Evolutionary conservation across 371 early-diverging fungal genomes (phyloP).

Genomic region (Amoeboaphelidium protococcarum): DNA sequence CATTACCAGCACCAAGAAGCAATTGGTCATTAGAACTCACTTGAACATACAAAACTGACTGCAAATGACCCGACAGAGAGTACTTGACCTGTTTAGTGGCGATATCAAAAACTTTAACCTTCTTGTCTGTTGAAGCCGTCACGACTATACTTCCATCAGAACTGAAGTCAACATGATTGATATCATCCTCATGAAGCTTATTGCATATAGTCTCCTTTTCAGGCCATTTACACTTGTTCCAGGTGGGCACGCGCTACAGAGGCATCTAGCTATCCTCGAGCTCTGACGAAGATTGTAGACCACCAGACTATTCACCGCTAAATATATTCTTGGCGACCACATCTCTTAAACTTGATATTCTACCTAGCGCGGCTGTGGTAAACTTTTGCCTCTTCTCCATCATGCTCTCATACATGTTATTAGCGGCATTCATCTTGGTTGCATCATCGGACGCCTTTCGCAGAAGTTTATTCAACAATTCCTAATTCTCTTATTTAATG

Average conservation of each 20-base stretch:
- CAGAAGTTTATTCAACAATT: conserved; percentile 68
- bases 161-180: conserved; percentile 48
- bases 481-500: conserved; percentile 40
- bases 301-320: no score
- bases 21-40: conserved; percentile 50
- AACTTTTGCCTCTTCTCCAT: not conserved
- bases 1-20: conserved; percentile 62
- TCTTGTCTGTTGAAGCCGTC: conserved; percentile 63
- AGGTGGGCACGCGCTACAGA: no score
- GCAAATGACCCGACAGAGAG: conserved; percentile 53
- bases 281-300: no score
- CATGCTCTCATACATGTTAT: conserved; percentile 19
- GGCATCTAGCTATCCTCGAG: no score
- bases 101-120: conserved; percentile 49
- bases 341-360: not conserved
- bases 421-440: conserved; percentile 73
- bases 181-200: conserved; percentile 36
- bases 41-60: conserved; percentile 48
- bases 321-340: no score
- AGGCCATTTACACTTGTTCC: no score
- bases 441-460: conserved; percentile 75
- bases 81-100: conserved; percentile 26
- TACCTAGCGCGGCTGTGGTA: not conserved
- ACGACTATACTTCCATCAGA: conserved; percentile 47
- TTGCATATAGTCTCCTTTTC: no score